phyloP scores from a whole-genome alignment of 2,329 filamentous ascomycete species.

The Colletotrichum tabaci region DNA sequence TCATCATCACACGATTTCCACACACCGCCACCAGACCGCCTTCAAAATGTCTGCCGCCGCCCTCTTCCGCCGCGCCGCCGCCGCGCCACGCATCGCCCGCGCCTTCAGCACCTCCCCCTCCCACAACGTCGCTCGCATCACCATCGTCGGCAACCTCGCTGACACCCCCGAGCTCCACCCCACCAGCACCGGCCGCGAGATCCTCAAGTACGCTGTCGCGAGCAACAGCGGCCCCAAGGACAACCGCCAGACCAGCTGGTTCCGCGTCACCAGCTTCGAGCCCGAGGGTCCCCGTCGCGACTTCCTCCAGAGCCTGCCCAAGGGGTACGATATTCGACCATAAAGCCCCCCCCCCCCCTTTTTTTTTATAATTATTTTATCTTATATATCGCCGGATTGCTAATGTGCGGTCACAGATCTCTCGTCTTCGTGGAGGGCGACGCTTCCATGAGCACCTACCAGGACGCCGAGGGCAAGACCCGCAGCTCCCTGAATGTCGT shows the following conservation, averaged over 20 bases:
- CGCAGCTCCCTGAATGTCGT: constrained; percentile 77
- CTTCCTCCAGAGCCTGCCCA: constrained; percentile 79
- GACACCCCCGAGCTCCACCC: constrained; percentile 81
- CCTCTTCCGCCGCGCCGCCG: constrained; percentile 66
- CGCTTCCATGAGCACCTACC: constrained; percentile 76
- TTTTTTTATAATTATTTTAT: too few species aligned
- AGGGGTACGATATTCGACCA: constrained; percentile 77
- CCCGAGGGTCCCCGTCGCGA: constrained; percentile 79
- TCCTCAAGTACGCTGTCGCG: constrained; percentile 84
- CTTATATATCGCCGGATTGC: background rate
- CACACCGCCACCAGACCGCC: background rate
- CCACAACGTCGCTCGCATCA: constrained; percentile 82
- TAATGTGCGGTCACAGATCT: constrained; percentile 66
- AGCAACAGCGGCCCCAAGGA: constrained; percentile 77
- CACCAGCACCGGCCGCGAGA: constrained; percentile 79
- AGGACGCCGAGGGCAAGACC: constrained; percentile 79
- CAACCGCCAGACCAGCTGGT: constrained; percentile 87
- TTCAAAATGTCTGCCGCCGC: constrained; percentile 61
- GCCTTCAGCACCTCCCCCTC: constrained; percentile 82
- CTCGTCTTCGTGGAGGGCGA: constrained; percentile 90
- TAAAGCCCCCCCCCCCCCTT: too few species aligned
- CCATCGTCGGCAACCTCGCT: constrained; percentile 88
- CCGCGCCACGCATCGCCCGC: constrained; percentile 68
- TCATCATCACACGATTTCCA: constrained; percentile 23
- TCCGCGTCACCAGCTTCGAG: constrained; percentile 81